Evolutionary conservation across 352 stramenopile genomes (phyloP).

Genomic region (Globisporangium solare): DNA sequence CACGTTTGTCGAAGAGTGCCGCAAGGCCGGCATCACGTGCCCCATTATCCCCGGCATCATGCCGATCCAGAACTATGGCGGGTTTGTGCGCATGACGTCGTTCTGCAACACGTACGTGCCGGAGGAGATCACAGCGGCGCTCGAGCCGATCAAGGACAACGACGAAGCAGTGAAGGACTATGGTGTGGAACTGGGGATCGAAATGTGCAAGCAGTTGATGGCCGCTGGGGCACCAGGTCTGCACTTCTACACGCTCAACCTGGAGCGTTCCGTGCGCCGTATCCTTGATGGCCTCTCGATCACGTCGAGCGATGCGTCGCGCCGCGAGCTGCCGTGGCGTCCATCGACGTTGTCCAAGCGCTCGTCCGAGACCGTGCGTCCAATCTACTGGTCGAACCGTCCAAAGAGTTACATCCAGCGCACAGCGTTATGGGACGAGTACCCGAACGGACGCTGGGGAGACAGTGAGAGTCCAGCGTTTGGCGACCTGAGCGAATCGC

Average conservation of each 20-base stretch:
- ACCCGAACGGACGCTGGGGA: constrained; percentile 95
- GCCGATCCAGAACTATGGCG: constrained; percentile 97
- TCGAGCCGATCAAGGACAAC: constrained; percentile 95
- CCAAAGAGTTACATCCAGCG: constrained; percentile 96
- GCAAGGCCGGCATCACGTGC: constrained; percentile 87
- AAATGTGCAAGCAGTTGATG: constrained; percentile 93
- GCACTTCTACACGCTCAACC: constrained; percentile 95
- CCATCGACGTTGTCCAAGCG: constrained; percentile 88
- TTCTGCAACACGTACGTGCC: constrained; percentile 96
- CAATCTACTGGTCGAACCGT: constrained; percentile 99
- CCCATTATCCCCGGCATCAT: constrained; percentile 99
- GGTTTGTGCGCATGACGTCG: constrained; percentile 98
- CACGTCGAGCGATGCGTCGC: constrained; percentile 38
- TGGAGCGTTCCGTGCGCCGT: constrained; percentile 86
- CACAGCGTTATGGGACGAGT: constrained; percentile 98
- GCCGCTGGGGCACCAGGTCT: constrained; percentile 83
- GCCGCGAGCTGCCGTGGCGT: constrained; percentile 89
- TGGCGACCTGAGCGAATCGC: constrained; percentile 93
- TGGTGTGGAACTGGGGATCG: constrained; percentile 92
- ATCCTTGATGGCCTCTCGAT: constrained; percentile 84
- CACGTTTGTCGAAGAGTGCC: constrained; percentile 91
- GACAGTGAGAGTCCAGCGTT: constrained; percentile 94
- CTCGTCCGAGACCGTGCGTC: constrained; percentile 87
- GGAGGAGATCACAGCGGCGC: constrained; percentile 59
- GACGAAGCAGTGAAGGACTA: constrained; percentile 95